Evolutionary conservation across 2,329 filamentous ascomycete species (phyloP), one percentile per base, ranked within the genome.

Genomic region (Thielaviopsis punctulata): DNA sequence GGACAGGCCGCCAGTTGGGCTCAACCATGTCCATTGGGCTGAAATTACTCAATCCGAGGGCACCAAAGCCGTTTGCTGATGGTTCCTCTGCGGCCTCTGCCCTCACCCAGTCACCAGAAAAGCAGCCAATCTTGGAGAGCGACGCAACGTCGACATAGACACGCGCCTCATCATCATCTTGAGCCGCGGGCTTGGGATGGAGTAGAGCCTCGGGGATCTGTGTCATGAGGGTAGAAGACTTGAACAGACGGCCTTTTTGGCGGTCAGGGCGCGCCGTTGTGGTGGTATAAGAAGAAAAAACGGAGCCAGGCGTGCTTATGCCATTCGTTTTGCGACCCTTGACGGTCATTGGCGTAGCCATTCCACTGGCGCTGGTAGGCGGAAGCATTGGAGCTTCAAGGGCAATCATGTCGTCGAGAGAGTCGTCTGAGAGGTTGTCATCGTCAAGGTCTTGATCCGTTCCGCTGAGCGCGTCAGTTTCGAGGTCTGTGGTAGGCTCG

Each of bases 41-140:
- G 57, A 81, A 84, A 56, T 77, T 80, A 21, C 79, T 79, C 3
- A 87, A 70, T 1, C 81, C 81, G 68, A 81, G 84, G 0, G 75
- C 69, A 49, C 76, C 84, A 58, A 78, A 77, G 18, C 73, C 84
- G 63, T 79, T 83, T 15, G 71, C 68, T 21, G 76, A 82, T 55
- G 86, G 84, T 62, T 88, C 86, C 58, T 84, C 76, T 0, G 85
- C 76, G 5, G 79, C 74, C 66, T 95, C 87, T 10, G 95, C 72
- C 21, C 84, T 81, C 10, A 95, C 87, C 92, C 92, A 98, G 62
- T 98, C 92, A 25, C 92, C 92, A 0, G 90, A 96, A 63, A 98
- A 98, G 65, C 90, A 96, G 15, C 90, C 89, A 51, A 98, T 83
- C 59, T 89, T 88, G 13, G 86, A 83, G 19, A 98, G 68, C 1